Base-by-base conservation (phyloP, 768 basidiomycete species). In the Rhodotorula paludigena region DNA sequence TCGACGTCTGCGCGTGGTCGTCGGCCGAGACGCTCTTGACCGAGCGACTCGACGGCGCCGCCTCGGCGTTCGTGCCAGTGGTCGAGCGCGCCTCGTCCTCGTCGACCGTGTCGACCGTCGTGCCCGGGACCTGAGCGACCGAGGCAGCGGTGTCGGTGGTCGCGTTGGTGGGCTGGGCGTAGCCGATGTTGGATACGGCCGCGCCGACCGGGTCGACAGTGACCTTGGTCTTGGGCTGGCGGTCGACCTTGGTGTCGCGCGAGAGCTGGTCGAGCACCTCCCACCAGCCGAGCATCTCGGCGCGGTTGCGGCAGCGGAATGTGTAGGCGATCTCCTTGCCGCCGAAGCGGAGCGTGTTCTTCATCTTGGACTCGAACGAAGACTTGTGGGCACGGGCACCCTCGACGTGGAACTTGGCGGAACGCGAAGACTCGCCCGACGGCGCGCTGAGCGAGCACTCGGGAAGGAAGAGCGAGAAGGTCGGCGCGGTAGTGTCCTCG, bases 401-500 rank as follows among this genome's bases (percentile, higher is more conserved):
- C 1, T 32, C 16, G 12, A 58, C 2, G 38, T 42, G 21, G 44
- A 44, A 55, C 61, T 73, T 73, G 72, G 72, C 68, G 28, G 60
- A 64, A 49, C 66, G 65, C 53, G 62, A 60, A 3, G 54, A 45
- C 30, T 63, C 59, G 39, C 67, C 69, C 15, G 75, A 56, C 15
- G 75, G 74, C 16, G 74, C 62, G 25, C 67, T 63, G 44, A 77
- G 73, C 20, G 72, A 65, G 64, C 75, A 74, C 58, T 74, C 74
- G 54, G 76, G 76, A 16, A 77, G 73, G 75, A 76, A 77, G 61
- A 77, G 75, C 4, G 73, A 75, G 64, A 77, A 74, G 39, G 51
- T 28, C 45, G 76, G 76, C 9, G 63, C 51, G 44, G 62, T 60
- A 23, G 65, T 55, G 56, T 74, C 66, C 54, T 68, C 51, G 32